Conservation (phyloP, 352 stramenopile species). For the Phytopythium kandeliae region DNA sequence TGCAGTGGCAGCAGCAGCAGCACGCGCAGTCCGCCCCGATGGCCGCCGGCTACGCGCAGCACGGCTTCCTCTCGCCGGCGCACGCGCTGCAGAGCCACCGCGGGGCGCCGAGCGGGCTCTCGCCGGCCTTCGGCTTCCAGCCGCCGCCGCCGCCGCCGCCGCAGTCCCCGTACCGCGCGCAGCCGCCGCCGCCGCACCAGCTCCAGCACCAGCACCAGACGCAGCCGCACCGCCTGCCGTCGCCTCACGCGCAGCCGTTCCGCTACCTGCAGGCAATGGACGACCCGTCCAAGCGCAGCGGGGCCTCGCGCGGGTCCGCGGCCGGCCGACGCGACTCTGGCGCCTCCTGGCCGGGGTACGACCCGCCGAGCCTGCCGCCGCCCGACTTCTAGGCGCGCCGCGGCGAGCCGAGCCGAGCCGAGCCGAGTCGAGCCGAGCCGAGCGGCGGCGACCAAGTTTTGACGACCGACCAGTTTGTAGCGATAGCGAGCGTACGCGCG, state of each 20-base stretch:
- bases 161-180: slow-evolving; percentile 26
- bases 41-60: slow-evolving; percentile 23
- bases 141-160: slow-evolving; percentile 16
- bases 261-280: slow-evolving; percentile 73
- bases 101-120: slow-evolving; percentile 7
- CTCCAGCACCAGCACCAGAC: slow-evolving; percentile 29
- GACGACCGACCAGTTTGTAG: slow-evolving; percentile 29
- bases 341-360: slow-evolving; percentile 52
- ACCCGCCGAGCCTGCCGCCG: slow-evolving; percentile 29
- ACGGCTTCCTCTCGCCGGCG: slow-evolving; percentile 21
- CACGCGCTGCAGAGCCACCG: slow-evolving; percentile 34
- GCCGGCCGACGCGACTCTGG: slow-evolving; percentile 41
- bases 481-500: slow-evolving; percentile 8
- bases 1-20: slow-evolving; percentile 47
- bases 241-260: slow-evolving; percentile 31
- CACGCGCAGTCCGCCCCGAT: slow-evolving; percentile 28
- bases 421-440: no score
- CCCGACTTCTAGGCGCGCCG: slow-evolving; percentile 31
- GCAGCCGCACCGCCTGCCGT: slow-evolving; percentile 24
- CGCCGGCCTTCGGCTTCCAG: slow-evolving; percentile 23
- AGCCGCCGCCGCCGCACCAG: slow-evolving; percentile 12
- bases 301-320: slow-evolving; percentile 16
- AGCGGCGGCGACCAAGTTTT: slow-evolving; percentile 20
- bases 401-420: no score
- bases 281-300: slow-evolving; percentile 25